Evolutionary conservation across 2,329 filamentous ascomycete species (phyloP).

Genomic region (Fusarium pseudograminearum): DNA sequence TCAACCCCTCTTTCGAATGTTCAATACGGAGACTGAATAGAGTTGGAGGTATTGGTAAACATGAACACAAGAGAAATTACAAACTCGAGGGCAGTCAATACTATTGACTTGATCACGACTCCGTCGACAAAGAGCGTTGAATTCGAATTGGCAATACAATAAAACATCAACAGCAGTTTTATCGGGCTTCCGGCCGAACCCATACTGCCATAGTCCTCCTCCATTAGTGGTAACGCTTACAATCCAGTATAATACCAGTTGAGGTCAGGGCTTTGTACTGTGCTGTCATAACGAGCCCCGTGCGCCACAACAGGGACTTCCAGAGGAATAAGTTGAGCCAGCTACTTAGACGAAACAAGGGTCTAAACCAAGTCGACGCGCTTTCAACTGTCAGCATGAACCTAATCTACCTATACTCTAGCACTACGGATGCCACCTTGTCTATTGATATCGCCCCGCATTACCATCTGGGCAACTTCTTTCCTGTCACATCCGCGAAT

Average conservation of each 20-base stretch:
- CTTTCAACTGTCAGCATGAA: conserved; percentile 35
- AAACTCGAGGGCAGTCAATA: conserved; percentile 25
- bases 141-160: background rate
- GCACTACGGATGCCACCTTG: background rate
- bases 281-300: conserved; percentile 24
- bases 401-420: conserved; percentile 15
- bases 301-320: conserved; percentile 18
- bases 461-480: background rate
- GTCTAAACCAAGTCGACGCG: conserved; percentile 24
- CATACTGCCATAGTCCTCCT: background rate
- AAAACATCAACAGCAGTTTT: background rate
- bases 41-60: conserved; percentile 33
- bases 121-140: background rate
- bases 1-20: conserved; percentile 19
- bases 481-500: background rate
- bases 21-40: background rate
- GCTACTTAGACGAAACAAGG: conserved; percentile 18
- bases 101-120: conserved; percentile 22
- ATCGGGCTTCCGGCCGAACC: background rate
- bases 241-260: background rate
- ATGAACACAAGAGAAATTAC: conserved; percentile 32
- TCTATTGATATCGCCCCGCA: conserved; percentile 18
- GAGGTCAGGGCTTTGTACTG: background rate
- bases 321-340: conserved; percentile 5
- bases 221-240: background rate